These are phyloP conservation scores for Apophysomyces ossiformis DNA, from an alignment of 371 early-diverging fungal genomes.

Conservation along the genomic window DNA sequence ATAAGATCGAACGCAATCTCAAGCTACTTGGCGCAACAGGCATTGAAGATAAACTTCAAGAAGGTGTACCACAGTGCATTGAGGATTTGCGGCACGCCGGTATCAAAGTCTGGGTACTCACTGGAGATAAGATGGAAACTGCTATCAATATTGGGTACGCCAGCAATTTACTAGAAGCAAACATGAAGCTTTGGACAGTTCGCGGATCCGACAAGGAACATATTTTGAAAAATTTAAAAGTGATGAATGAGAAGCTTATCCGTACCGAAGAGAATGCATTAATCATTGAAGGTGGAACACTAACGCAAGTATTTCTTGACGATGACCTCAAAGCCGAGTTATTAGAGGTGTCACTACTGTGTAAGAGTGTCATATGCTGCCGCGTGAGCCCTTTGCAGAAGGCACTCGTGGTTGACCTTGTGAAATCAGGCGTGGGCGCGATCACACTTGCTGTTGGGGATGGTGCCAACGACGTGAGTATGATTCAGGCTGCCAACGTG, in stretches of 20 bases:
- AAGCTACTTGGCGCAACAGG: slow-evolving; percentile 93
- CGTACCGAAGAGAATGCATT: slow-evolving; percentile 63
- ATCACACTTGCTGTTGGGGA: slow-evolving; percentile 96
- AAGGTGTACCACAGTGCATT: slow-evolving; percentile 94
- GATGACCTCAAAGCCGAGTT: slow-evolving; percentile 63
- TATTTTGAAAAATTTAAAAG: slow-evolving; percentile 50
- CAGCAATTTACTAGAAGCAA: slow-evolving; percentile 75
- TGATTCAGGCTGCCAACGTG: slow-evolving; percentile 95
- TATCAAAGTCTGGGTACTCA: slow-evolving; percentile 98
- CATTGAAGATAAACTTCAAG: slow-evolving; percentile 98
- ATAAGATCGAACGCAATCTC: slow-evolving; percentile 80
- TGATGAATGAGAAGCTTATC: slow-evolving; percentile 22
- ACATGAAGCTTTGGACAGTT: slow-evolving; percentile 77
- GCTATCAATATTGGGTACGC: slow-evolving; percentile 98
- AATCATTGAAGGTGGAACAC: slow-evolving; percentile 90
- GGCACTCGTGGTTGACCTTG: slow-evolving; percentile 91
- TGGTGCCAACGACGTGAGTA: slow-evolving; percentile 96
- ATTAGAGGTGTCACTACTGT: slow-evolving; percentile 78
- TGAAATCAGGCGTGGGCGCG: slow-evolving; percentile 78
- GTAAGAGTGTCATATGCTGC: slow-evolving; percentile 92
- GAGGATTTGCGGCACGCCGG: slow-evolving; percentile 86
- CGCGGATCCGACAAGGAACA: slow-evolving; percentile 50
- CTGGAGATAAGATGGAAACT: slow-evolving; percentile 99
- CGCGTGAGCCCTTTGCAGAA: slow-evolving; percentile 97
- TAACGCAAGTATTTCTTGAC: slow-evolving; percentile 78